Evolutionary conservation across 139 green algal species (phyloP).

Genomic region (Zygnema cylindricum): DNA sequence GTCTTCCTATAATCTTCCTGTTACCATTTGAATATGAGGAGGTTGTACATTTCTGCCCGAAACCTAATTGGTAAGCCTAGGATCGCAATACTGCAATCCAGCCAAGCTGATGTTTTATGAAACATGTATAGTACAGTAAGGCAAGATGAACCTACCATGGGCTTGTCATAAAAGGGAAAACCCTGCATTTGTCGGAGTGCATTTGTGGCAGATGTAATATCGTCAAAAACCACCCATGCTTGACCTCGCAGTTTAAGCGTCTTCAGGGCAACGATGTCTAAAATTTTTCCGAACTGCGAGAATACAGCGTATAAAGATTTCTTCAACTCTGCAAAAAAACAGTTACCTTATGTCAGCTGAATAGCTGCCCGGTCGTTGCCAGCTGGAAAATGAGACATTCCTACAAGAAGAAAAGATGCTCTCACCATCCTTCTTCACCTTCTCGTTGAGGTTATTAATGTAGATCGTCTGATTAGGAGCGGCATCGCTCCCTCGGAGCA

Average conservation of each 20-base stretch:
- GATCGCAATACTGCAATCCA: too few relatives aligned
- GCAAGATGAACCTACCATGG: conserved; percentile 77
- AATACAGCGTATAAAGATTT: conserved; percentile 94
- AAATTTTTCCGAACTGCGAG: conserved; percentile 92
- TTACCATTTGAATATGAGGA: too few relatives aligned
- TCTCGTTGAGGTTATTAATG: conserved; percentile 93
- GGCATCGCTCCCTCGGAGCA: conserved; percentile 30
- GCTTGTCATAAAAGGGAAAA: conserved; percentile 98
- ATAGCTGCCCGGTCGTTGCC: too few relatives aligned
- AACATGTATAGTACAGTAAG: too few relatives aligned
- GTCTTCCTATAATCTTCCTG: too few relatives aligned
- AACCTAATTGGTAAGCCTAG: too few relatives aligned
- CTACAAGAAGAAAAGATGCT: background rate
- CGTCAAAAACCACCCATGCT: conserved; percentile 94
- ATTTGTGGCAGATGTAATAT: conserved; percentile 79
- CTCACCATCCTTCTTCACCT: conserved; percentile 89
- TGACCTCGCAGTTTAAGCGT: conserved; percentile 89
- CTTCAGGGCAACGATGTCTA: conserved; percentile 89
- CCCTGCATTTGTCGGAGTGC: conserved; percentile 90
- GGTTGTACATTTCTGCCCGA: too few relatives aligned
- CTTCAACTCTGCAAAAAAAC: conserved; percentile 82
- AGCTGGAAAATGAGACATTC: background rate
- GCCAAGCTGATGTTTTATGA: too few relatives aligned
- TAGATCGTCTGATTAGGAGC: conserved; percentile 92
- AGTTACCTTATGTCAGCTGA: background rate